Conservation (phyloP, 805 yeast genomes). For the Candida pini region DNA sequence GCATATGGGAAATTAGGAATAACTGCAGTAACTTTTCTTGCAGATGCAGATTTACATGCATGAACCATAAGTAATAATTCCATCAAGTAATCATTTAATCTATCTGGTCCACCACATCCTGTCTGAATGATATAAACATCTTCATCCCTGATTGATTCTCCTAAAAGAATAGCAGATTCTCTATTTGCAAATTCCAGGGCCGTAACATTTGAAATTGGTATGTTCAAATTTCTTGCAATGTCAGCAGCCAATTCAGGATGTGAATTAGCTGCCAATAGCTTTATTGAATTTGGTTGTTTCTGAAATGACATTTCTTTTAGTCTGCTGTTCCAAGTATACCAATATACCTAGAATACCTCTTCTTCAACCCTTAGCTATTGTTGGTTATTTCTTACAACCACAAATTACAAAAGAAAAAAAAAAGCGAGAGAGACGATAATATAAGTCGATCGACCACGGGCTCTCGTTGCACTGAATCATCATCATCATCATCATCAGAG, state of each 20-base stretch:
- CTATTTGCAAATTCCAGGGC: slow-evolving; percentile 82
- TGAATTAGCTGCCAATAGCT: slow-evolving; percentile 58
- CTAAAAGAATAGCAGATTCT: slow-evolving; percentile 84
- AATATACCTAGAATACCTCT: background rate
- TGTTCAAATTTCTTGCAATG: slow-evolving; percentile 61
- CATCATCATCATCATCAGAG: no score
- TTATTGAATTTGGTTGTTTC: slow-evolving; percentile 39
- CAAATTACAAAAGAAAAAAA: no score
- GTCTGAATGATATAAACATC: slow-evolving; percentile 83
- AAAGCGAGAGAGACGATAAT: no score
- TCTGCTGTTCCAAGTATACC: no score
- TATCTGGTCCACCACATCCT: slow-evolving; percentile 74
- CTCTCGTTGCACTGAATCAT: no score
- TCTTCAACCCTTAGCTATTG: no score
- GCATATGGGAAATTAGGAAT: slow-evolving; percentile 96
- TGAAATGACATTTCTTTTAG: slow-evolving; percentile 32
- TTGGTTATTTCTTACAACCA: no score
- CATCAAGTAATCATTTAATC: slow-evolving; percentile 77
- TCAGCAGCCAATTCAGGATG: slow-evolving; percentile 78
- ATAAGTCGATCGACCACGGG: no score
- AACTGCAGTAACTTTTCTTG: slow-evolving; percentile 88
- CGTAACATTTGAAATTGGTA: slow-evolving; percentile 66
- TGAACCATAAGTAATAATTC: slow-evolving; percentile 86
- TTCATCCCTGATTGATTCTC: slow-evolving; percentile 86
- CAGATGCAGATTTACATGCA: slow-evolving; percentile 95